phyloP scores from a whole-genome alignment of 768 basidiomycete genomes.

The Cyclocybe cylindracea region DNA sequence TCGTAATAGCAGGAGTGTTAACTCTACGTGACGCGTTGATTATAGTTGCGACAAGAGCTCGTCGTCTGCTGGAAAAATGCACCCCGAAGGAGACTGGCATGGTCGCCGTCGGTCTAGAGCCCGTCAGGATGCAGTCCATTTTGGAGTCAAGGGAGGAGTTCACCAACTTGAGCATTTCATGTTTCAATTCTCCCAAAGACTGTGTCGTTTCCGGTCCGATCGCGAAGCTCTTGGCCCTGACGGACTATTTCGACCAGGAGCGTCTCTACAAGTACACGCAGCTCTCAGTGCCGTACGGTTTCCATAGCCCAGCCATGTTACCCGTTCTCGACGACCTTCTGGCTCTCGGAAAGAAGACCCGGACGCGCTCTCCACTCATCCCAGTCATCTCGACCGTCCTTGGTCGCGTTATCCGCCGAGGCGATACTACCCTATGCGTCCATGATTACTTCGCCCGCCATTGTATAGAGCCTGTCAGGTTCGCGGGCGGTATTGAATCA shows the following conservation, averaged over 20 bases:
- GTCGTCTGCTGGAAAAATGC: slow-evolving; percentile 56
- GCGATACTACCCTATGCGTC: slow-evolving; percentile 48
- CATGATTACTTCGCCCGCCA: slow-evolving; percentile 59
- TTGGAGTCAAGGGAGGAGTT: slow-evolving; percentile 34
- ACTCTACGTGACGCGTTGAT: slow-evolving; percentile 56
- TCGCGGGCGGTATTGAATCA: slow-evolving; percentile 49
- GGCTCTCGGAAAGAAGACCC: slow-evolving; percentile 34
- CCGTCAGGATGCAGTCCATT: slow-evolving; percentile 31
- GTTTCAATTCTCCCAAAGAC: slow-evolving; percentile 60
- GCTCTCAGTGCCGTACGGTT: slow-evolving; percentile 60
- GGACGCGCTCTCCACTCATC: slow-evolving; percentile 48
- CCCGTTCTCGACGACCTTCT: slow-evolving; percentile 54
- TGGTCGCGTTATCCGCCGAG: slow-evolving; percentile 53
- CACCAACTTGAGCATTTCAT: slow-evolving; percentile 49
- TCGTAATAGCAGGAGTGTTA: slow-evolving; percentile 63
- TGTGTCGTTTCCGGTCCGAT: slow-evolving; percentile 62
- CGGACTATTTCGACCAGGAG: slow-evolving; percentile 36
- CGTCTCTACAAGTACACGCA: slow-evolving; percentile 39
- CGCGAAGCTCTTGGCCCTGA: slow-evolving; percentile 41
- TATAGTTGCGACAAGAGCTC: slow-evolving; percentile 58
- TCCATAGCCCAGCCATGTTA: slow-evolving; percentile 67
- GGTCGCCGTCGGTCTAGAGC: slow-evolving; percentile 52
- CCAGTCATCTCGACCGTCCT: slow-evolving; percentile 64
- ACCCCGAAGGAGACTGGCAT: slow-evolving; percentile 50
- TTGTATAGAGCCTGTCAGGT: slow-evolving; percentile 58